Base-by-base conservation (phyloP, 2,329 filamentous ascomycete species). In the Aspergillus sp. region DNA sequence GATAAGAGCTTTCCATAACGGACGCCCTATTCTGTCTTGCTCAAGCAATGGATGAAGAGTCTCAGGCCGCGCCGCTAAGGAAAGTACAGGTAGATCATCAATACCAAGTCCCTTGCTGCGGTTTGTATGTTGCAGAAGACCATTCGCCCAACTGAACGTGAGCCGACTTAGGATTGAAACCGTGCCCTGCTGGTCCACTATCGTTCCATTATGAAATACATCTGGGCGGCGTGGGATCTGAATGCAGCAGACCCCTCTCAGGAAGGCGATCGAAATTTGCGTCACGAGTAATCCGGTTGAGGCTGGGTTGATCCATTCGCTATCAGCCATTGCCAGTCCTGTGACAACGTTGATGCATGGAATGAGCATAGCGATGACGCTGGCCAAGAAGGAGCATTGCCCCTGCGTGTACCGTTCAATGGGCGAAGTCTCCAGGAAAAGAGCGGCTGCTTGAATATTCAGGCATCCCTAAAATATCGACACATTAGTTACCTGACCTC, bases 201-300 rank as follows among this genome's bases (percentile, higher is more conserved):
- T 60, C 41, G 73, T 69, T 28, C 73, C 80, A 35, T 81, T 62
- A 56, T 75, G 70, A 57, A 74, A 86, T 12, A 89, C 80, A 45
- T 82, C 73, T 3, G 86, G 86, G 7, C 86, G 75, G 39, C 86
- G 76, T 3, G 83, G 83, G 9, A 88, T 68, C 1, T 75, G 72
- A 8, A 83, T 51, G 52, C 75, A 76, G 32, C 52, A 54, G 1
- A 60, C 2, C 5, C 46, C 58, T 3, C 60, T 59, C 7, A 64
- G 39, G 1, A 55, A 29, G 9, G 70, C 62, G 7, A 70, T 60
- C 6, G 61, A 63, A 19, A 80, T 58, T 47, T 81, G 77, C 2
- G 68, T 63, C 1, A 73, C 59, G 32, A 79, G 73, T 9, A 82
- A 65, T 1, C 66, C 61, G 29, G 77, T 68, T 12, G 72, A 62